These are phyloP conservation scores for Selenicereus undatus DNA, from an alignment of 148 eudicot species.

Conservation along the genomic window DNA sequence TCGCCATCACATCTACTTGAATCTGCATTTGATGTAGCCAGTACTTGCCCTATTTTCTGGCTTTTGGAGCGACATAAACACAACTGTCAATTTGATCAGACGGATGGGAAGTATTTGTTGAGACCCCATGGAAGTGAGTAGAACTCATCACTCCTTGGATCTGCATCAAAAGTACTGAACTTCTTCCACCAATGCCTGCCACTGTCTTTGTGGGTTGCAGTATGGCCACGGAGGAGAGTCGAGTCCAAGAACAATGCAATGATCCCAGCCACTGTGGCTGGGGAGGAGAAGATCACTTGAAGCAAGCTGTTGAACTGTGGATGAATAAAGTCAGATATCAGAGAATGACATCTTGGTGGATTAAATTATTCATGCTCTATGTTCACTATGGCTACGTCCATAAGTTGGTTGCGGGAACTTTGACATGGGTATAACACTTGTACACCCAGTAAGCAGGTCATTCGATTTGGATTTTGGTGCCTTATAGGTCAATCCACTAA, in stretches of 20 bases:
- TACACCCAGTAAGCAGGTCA: too few relatives aligned
- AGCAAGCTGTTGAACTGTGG: conserved; percentile 67
- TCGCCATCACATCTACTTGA: neutral
- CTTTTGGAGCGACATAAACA: neutral
- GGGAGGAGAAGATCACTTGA: conserved; percentile 77
- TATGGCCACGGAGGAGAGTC: conserved; percentile 48
- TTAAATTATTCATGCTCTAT: too few relatives aligned
- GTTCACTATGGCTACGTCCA: too few relatives aligned
- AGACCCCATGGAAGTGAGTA: conserved; percentile 68
- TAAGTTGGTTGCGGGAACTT: too few relatives aligned
- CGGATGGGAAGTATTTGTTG: conserved; percentile 71
- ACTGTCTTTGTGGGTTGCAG: conserved; percentile 47
- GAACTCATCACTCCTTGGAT: conserved; percentile 77
- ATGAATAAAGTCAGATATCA: neutral
- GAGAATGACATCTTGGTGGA: neutral
- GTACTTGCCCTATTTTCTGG: neutral
- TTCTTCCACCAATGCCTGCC: conserved; percentile 92
- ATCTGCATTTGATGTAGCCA: conserved; percentile 2
- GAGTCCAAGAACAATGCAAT: conserved; percentile 57
- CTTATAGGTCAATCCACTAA: neutral
- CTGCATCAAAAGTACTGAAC: conserved; percentile 47
- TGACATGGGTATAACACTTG: too few relatives aligned
- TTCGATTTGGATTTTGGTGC: neutral
- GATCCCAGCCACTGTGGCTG: conserved; percentile 61
- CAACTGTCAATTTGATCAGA: conserved; percentile 23